Evolutionary conservation across 176 grass and related monocot genomes (phyloP).

Genomic region (Melocanna baccifera): DNA sequence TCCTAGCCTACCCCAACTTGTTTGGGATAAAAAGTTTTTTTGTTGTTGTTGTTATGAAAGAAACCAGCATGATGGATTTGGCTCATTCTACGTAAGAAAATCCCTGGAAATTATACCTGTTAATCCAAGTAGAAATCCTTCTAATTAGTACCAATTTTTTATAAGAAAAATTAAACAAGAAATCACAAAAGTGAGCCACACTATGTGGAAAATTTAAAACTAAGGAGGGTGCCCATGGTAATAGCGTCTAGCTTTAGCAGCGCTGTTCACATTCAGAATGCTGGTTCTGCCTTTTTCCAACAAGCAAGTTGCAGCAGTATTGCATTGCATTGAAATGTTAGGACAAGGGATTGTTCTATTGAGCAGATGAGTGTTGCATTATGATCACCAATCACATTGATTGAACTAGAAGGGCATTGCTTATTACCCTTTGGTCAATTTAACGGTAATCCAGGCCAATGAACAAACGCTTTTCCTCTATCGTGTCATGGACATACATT

Average conservation of each 20-base stretch:
- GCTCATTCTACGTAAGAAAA: not conserved
- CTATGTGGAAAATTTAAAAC: not conserved
- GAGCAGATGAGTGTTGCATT: not conserved
- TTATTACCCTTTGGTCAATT: not conserved
- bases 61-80: slow-evolving; percentile 15
- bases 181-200: not conserved
- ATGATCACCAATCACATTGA: not conserved
- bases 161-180: not conserved
- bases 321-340: not conserved
- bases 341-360: not conserved
- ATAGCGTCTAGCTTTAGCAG: not conserved
- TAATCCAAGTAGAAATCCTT: too few species aligned
- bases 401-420: not conserved
- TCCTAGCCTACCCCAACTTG: too few species aligned
- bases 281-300: not conserved
- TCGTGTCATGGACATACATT: not conserved
- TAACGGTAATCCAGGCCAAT: not conserved
- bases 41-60: too few species aligned
- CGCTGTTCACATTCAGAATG: not conserved
- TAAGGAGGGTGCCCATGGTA: not conserved
- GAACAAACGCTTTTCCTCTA: not conserved
- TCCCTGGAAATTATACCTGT: not conserved
- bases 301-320: not conserved
- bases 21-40: too few species aligned
- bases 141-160: not conserved